Percentiles rank a stretch among this genome's conserved stretches.
phyloP scores from a whole-genome alignment of 495 filamentous ascomycete species.

The Aspergillus biplanus region DNA sequence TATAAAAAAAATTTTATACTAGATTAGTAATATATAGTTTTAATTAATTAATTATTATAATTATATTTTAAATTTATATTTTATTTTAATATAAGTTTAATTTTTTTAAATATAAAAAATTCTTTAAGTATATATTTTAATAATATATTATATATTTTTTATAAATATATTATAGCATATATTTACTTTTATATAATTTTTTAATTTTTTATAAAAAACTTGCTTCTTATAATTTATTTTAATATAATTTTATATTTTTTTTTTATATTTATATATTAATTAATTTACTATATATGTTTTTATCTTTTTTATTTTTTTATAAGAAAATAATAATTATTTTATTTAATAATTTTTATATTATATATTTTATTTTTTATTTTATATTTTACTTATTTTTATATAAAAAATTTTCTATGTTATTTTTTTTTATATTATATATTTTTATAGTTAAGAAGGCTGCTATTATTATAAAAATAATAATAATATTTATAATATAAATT shows the following conservation, averaged over 20 bases:
- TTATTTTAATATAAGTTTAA: too few relatives aligned
- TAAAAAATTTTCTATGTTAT: background rate
- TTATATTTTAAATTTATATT: too few relatives aligned
- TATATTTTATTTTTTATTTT: background rate
- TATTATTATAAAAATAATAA: background rate
- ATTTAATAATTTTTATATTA: background rate
- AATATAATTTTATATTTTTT: too few relatives aligned
- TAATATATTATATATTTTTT: too few relatives aligned
- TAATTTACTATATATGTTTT: background rate
- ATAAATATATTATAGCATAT: too few relatives aligned
- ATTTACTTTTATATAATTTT: too few relatives aligned
- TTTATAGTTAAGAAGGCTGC: background rate
- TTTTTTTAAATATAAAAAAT: too few relatives aligned
- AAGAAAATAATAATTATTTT: background rate
- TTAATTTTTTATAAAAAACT: background rate
- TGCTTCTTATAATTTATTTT: too few relatives aligned
- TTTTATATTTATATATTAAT: constrained; percentile 5
- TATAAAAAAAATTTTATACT: too few relatives aligned
- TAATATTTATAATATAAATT: background rate
- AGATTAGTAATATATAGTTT: too few relatives aligned
- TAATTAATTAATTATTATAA: too few relatives aligned
- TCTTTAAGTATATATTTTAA: too few relatives aligned
- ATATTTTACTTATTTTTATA: background rate
- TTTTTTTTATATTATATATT: background rate
- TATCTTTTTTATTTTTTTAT: background rate